Evolutionary conservation across 2,329 filamentous ascomycete species (phyloP).

Genomic region (Bipolaris gigantea): DNA sequence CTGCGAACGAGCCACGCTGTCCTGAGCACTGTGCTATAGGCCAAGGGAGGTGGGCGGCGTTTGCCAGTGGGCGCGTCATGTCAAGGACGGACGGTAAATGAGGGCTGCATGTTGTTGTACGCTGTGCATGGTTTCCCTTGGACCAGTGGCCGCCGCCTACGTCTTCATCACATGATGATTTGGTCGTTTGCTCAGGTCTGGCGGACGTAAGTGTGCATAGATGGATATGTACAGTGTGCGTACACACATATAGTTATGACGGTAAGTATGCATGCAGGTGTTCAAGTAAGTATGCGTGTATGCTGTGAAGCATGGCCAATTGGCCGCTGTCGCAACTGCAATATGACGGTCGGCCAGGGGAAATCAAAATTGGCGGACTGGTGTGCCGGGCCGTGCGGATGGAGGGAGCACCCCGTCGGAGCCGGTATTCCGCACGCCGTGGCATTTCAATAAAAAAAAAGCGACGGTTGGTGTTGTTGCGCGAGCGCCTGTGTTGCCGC

Average conservation of each 20-base stretch:
- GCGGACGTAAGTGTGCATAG: no score
- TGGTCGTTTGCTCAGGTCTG: constrained; percentile 3
- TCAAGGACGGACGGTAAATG: not conserved
- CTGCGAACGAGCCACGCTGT: not conserved
- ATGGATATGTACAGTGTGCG: no score
- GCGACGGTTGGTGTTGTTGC: constrained; percentile 11
- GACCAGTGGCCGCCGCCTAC: constrained; percentile 17
- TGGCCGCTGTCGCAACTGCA: not conserved
- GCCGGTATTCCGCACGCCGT: constrained; percentile 17
- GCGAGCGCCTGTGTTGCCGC: constrained; percentile 11
- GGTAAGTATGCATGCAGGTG: no score
- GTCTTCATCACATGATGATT: constrained; percentile 16
- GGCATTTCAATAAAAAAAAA: constrained; percentile 30
- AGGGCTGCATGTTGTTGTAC: not conserved
- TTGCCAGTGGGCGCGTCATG: not conserved
- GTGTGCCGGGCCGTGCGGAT: constrained; percentile 7
- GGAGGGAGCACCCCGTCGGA: constrained; percentile 24
- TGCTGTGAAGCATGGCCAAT: constrained; percentile 23
- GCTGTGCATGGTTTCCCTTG: constrained; percentile 9
- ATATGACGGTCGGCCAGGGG: not conserved
- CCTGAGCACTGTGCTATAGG: not conserved
- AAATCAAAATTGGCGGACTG: constrained; percentile 2
- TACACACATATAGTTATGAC: no score
- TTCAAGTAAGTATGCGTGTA: not conserved
- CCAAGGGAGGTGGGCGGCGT: not conserved